Percentiles rank a stretch among this genome's conserved stretches.
Conservation (phyloP, 805 yeast genomes). For the Wickerhamiella shivajii region DNA sequence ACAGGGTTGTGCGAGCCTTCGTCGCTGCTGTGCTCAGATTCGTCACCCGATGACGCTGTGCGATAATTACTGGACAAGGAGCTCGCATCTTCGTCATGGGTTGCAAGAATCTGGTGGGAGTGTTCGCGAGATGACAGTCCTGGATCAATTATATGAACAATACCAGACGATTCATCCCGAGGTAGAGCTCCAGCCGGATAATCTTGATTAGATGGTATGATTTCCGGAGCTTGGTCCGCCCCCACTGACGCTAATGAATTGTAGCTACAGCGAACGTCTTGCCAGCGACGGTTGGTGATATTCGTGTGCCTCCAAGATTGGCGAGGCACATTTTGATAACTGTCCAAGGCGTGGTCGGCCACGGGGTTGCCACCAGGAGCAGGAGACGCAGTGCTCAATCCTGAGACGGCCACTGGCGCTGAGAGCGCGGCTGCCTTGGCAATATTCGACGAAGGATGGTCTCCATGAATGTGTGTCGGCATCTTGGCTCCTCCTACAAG, state of each 20-base stretch:
- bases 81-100: slow-evolving; percentile 1
- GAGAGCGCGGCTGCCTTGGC: slow-evolving; percentile 4
- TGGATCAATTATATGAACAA: slow-evolving; percentile 22
- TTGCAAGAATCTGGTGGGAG: neutral
- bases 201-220: no score
- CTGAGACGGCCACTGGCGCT: slow-evolving; percentile 28
- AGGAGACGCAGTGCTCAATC: slow-evolving; percentile 36
- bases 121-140: slow-evolving; percentile 19
- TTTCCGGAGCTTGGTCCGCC: slow-evolving; percentile 51
- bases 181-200: slow-evolving; percentile 9
- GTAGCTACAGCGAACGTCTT: slow-evolving; percentile 44
- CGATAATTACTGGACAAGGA: slow-evolving; percentile 19
- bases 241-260: slow-evolving; percentile 71
- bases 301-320: slow-evolving; percentile 47
- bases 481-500: no score
- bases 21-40: slow-evolving; percentile 15
- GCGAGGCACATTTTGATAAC: slow-evolving; percentile 26
- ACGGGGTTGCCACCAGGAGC: slow-evolving; percentile 12
- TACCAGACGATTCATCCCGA: slow-evolving; percentile 24
- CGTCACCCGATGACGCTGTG: slow-evolving; percentile 23
- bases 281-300: slow-evolving; percentile 26
- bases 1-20: slow-evolving; percentile 18
- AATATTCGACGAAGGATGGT: neutral
- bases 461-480: no score
- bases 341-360: slow-evolving; percentile 11